Conservation (phyloP, 768 basidiomycete genomes). For the Rhizopogon vesiculosus region DNA sequence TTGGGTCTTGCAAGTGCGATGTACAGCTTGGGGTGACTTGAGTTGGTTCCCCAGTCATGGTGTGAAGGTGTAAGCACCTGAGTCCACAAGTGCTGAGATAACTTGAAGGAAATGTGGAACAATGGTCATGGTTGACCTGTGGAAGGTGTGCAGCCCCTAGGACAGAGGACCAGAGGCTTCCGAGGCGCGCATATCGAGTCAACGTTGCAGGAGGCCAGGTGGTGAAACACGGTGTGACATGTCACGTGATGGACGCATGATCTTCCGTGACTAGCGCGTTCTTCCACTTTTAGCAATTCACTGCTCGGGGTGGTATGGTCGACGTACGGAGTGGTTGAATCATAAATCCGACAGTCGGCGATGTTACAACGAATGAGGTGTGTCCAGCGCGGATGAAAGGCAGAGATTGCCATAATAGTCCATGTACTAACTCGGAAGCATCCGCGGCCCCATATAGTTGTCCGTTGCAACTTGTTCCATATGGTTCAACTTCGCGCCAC, state of each 20-base stretch:
- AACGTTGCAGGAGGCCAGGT: too few species aligned
- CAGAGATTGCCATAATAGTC: not conserved
- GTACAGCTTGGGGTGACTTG: not conserved
- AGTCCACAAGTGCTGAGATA: not conserved
- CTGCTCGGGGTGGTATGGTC: too few species aligned
- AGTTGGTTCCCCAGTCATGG: not conserved
- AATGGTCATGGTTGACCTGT: not conserved
- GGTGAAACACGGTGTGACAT: not conserved
- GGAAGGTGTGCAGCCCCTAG: not conserved
- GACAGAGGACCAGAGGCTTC: too few species aligned
- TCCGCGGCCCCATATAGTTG: too few species aligned
- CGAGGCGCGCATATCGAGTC: too few species aligned
- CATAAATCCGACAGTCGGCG: not conserved
- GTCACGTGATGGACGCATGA: not conserved
- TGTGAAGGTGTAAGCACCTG: not conserved
- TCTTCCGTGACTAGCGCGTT: not conserved
- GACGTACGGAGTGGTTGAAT: too few species aligned
- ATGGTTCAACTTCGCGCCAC: too few species aligned
- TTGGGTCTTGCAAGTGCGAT: slow-evolving; percentile 11
- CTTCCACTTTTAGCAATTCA: too few species aligned
- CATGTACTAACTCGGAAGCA: too few species aligned
- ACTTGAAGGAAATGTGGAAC: not conserved
- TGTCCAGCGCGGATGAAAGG: not conserved
- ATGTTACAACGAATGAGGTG: not conserved
- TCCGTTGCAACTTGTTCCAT: too few species aligned